Base-by-base conservation (phyloP, 768 basidiomycete genomes). In the Candolleomyces efflorescens region DNA sequence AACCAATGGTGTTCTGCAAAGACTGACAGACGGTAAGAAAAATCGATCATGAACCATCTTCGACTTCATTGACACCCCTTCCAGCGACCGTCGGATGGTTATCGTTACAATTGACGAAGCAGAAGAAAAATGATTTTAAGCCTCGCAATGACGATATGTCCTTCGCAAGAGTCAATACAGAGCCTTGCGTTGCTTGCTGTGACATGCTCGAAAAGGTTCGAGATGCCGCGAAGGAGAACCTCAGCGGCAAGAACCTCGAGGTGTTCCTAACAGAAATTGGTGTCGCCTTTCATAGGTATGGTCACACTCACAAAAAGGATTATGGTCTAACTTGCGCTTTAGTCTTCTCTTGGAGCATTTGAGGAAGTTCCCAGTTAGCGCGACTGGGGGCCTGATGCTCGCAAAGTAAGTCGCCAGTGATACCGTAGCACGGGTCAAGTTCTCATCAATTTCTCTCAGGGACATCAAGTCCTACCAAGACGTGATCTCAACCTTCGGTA, bases 381-480 rank as follows among this genome's bases (percentile, higher is more conserved):
- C 95, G 0, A 94, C 94, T 1, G 97, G 97, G 43, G 97, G 96
- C 15, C 76, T 99, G 53, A 96, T 98, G 92, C 86, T 99, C 41
- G 96, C 97, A 22, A 99, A 98, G 94, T 95, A 62, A 59, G 86
- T 76, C 18, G n/a, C n/a, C 27, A 36, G 2, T 23, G 32, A 7
- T 26, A n/a, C 18, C 9, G n/a, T 26, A 17, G 10, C 24, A 9
- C 11, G 37, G 46, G 17, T 50, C 10, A 38, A 48, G 10, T 39
- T 32, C 15, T 36, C 13, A 51, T 51, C 4, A 17, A 4, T 23
- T 51, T 20, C 11, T 38, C 53, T 6, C 24, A 98, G 95, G 74
- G 97, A 99, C 68, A 83, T 99, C 64, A 97, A 95, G 63, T 86
- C 90, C 20, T 99, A 99, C 67, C 97, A 98, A 76, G 97, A 98